phyloP scores from a whole-genome alignment of 2,329 filamentous ascomycete species.

The Hymenoscyphus scutula region DNA sequence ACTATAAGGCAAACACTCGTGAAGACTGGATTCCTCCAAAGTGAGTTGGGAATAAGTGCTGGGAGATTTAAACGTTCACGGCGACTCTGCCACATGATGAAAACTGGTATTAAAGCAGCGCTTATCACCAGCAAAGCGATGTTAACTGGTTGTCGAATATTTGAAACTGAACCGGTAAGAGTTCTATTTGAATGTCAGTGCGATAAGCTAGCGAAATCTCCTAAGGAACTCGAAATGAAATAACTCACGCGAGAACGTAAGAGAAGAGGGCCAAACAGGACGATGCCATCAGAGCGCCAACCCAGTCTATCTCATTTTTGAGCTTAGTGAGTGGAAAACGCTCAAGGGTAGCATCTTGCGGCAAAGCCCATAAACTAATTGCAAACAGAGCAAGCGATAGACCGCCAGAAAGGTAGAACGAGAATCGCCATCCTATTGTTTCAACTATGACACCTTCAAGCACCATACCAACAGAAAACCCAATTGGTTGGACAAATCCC shows the following conservation, averaged over 20 bases:
- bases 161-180: conserved; percentile 41
- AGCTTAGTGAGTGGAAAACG: conserved; percentile 32
- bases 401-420: conserved; percentile 43
- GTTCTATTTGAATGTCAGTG: conserved; percentile 16
- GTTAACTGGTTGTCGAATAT: conserved; percentile 44
- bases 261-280: conserved; percentile 47
- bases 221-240: neutral
- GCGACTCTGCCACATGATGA: conserved; percentile 35
- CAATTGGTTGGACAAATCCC: conserved; percentile 47
- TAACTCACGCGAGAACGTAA: conserved; percentile 52
- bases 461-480: conserved; percentile 51
- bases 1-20: conserved; percentile 47
- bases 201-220: too few relatives aligned
- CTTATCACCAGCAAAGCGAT: conserved; percentile 55
- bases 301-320: conserved; percentile 51
- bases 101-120: conserved; percentile 45
- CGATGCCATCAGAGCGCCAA: conserved; percentile 48
- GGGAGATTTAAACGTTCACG: conserved; percentile 46
- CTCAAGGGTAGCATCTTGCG: conserved; percentile 32
- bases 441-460: conserved; percentile 49
- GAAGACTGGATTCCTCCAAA: conserved; percentile 59
- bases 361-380: conserved; percentile 40
- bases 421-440: conserved; percentile 47
- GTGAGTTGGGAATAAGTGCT: conserved; percentile 59
- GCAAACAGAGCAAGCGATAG: conserved; percentile 39